These are phyloP conservation scores for Thozetella sp. DNA, from an alignment of 495 filamentous ascomycete genomes.

Conservation along the genomic window DNA sequence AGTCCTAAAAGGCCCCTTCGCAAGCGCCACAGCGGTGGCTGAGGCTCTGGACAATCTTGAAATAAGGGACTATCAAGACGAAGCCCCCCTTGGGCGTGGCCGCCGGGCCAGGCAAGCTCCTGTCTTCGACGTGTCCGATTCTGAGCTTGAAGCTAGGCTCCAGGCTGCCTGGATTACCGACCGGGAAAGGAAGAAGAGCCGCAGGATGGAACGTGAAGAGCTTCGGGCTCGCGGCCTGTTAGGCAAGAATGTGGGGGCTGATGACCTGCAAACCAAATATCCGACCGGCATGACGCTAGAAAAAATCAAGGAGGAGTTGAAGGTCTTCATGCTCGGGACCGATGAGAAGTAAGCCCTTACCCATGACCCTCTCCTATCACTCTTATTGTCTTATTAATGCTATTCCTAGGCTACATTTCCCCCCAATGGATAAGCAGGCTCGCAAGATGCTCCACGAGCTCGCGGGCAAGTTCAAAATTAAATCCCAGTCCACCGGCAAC, in stretches of 20 bases:
- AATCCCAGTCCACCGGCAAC: slow-evolving; percentile 80
- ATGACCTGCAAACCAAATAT: slow-evolving; percentile 75
- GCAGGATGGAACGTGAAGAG: slow-evolving; percentile 78
- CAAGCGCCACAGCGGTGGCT: slow-evolving; percentile 63
- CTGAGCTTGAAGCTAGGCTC: slow-evolving; percentile 68
- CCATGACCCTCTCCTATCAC: background rate
- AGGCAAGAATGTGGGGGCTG: slow-evolving; percentile 61
- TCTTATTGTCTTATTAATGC: no score
- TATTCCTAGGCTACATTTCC: slow-evolving; percentile 74
- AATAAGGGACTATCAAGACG: slow-evolving; percentile 76
- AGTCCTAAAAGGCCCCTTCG: slow-evolving; percentile 22
- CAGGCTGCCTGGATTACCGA: slow-evolving; percentile 72
- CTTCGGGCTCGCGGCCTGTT: slow-evolving; percentile 79
- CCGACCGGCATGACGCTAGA: slow-evolving; percentile 67
- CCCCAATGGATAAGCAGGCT: slow-evolving; percentile 78
- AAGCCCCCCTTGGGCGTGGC: slow-evolving; percentile 55
- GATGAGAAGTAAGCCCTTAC: slow-evolving; percentile 58
- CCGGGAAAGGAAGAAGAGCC: slow-evolving; percentile 75
- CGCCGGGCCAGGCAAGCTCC: slow-evolving; percentile 47
- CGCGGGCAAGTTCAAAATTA: slow-evolving; percentile 69
- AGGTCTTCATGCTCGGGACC: slow-evolving; percentile 65
- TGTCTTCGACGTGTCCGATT: slow-evolving; percentile 66
- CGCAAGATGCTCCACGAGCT: slow-evolving; percentile 79
- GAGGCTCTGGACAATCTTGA: slow-evolving; percentile 81
- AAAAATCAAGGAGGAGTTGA: slow-evolving; percentile 73